Conservation (phyloP, 768 basidiomycete species). For the Lentinula aciculospora region DNA sequence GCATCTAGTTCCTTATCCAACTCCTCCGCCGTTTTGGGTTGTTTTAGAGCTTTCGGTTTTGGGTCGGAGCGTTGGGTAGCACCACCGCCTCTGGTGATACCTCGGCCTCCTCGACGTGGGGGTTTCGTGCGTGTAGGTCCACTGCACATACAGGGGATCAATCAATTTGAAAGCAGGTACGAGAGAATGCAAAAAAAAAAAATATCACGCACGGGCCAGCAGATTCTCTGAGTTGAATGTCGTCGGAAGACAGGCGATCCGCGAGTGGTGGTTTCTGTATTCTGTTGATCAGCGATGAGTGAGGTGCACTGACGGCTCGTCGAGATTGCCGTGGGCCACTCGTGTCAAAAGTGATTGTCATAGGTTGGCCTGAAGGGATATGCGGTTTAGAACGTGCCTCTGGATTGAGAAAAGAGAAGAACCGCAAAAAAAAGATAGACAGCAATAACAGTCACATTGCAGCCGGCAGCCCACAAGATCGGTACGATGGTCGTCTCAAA, state of each 20-base stretch:
- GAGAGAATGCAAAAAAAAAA: not conserved
- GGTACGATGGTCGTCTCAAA: too few species aligned
- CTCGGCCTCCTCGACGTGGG: slow-evolving; percentile 28
- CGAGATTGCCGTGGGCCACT: slow-evolving; percentile 33
- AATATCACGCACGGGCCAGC: slow-evolving; percentile 33
- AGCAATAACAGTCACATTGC: not conserved
- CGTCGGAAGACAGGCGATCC: slow-evolving; percentile 54
- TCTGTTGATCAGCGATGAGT: slow-evolving; percentile 65
- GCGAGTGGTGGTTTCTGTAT: slow-evolving; percentile 71
- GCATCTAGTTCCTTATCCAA: slow-evolving; percentile 86
- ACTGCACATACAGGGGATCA: slow-evolving; percentile 12
- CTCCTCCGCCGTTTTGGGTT: slow-evolving; percentile 74
- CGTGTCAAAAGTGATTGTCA: slow-evolving; percentile 62
- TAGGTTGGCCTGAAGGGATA: slow-evolving; percentile 59
- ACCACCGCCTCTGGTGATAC: slow-evolving; percentile 14
- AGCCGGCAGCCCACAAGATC: too few species aligned
- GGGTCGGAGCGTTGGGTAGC: slow-evolving; percentile 23
- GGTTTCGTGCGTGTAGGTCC: slow-evolving; percentile 41
- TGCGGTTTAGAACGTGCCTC: slow-evolving; percentile 6
- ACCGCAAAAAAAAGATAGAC: not conserved
- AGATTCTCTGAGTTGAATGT: slow-evolving; percentile 24
- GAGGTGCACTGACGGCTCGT: slow-evolving; percentile 44
- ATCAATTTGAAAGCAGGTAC: not conserved
- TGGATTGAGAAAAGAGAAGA: not conserved
- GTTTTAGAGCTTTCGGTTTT: slow-evolving; percentile 24